phyloP scores from a whole-genome alignment of 495 filamentous ascomycete species.

The Aspergillus saccharolyticus region DNA sequence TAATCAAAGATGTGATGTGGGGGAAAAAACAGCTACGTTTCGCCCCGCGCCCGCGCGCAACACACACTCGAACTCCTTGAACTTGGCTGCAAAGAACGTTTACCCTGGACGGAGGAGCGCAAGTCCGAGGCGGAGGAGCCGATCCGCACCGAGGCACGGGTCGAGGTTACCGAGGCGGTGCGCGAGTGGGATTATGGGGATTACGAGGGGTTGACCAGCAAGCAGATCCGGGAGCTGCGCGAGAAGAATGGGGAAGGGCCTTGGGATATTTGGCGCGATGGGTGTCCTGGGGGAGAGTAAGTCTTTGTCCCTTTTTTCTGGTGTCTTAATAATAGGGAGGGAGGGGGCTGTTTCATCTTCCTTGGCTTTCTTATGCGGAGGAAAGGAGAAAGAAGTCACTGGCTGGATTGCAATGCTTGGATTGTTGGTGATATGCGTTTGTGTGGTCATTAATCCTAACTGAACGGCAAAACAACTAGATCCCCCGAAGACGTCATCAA shows the following conservation, averaged over 20 bases:
- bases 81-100: constrained; percentile 47
- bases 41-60: constrained; percentile 79
- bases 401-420: too few relatives aligned
- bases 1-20: not conserved
- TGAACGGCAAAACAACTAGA: constrained; percentile 21
- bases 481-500: constrained; percentile 61
- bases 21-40: constrained; percentile 63
- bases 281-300: constrained; percentile 66
- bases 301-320: too few relatives aligned
- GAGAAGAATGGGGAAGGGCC: constrained; percentile 27
- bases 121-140: constrained; percentile 35
- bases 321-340: too few relatives aligned
- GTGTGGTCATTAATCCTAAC: too few relatives aligned
- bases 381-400: too few relatives aligned
- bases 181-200: constrained; percentile 95
- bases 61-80: constrained; percentile 79
- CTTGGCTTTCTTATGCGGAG: too few relatives aligned
- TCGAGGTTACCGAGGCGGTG: constrained; percentile 71
- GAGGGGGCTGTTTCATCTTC: too few relatives aligned
- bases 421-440: too few relatives aligned
- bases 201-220: constrained; percentile 84
- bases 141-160: constrained; percentile 47
- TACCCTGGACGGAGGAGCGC: constrained; percentile 49
- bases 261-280: constrained; percentile 86
- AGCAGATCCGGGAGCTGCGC: constrained; percentile 60